Base-by-base conservation (phyloP, 1,284 basidiomycete genomes). In the Irpex lacteus region DNA sequence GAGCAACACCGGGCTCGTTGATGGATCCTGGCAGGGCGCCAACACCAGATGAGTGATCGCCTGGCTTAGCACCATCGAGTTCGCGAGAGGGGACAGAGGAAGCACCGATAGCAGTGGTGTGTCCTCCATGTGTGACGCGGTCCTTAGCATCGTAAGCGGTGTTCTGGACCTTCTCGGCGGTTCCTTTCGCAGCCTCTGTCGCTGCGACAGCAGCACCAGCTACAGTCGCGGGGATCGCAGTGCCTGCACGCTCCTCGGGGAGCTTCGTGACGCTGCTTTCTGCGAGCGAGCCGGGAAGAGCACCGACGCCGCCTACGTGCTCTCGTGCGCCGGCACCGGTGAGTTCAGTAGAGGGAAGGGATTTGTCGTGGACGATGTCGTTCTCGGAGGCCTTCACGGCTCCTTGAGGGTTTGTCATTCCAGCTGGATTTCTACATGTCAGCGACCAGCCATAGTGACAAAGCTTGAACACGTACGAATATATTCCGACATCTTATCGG, bases 221-320 rank as follows among this genome's bases (percentile, higher is more conserved):
- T 5, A 63, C 34, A 49, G 67, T 67, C 11, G 53, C 60, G 37
- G 69, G 67, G 19, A 63, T 59, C 13, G 63, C 54, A 19, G 60
- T 60, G 32, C 15, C 40, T 15, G 40, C 58, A 19, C 69, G 68
- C 61, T 78, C 80, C 6, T 81, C 77, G 2, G 83, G 80, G 5
- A 80, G 71, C 62, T 77, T 72, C 9, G 80, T 75, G 8, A 82
- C 79, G 7, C 75, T 76, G 5, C 69, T 64, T 65, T 81, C 80
- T 54, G 68, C 70, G 52, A 72, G 63, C 1, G 66, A 65, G 2
- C 80, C 80, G 1, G 80, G 80, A 21, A 81, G 72, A 7, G 77
- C 73, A 2, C 80, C 80, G 4, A 75, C 78, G n/a, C 81, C 81
- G 6, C 67, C 73, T 13, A 71, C 66, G 58, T 69, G 71, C 63